A percentile compares a stretch with the other conserved stretches of the same genome.
Evolutionary conservation across 768 basidiomycete genomes (phyloP).

Genomic region (Leucocoprinus leucothites): DNA sequence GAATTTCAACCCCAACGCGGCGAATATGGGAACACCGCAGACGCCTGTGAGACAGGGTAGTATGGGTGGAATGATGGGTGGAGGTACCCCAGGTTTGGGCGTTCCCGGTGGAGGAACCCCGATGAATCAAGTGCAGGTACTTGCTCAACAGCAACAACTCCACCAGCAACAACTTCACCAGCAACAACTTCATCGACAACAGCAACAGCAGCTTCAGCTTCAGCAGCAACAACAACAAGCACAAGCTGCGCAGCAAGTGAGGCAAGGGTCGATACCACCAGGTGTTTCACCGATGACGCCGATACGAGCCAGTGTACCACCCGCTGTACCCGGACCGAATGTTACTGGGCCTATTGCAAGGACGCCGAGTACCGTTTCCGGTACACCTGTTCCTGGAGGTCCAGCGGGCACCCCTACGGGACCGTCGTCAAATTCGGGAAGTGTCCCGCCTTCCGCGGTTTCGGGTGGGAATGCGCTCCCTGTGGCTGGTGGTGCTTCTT

Average conservation of each 20-base stretch:
- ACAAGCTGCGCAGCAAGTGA: too few relatives aligned
- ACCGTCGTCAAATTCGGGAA: neutral
- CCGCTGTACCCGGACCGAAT: constrained; percentile 4
- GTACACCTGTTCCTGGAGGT: constrained; percentile 6
- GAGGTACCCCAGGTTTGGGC: constrained; percentile 10
- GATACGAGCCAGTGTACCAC: constrained; percentile 9
- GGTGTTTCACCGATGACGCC: constrained; percentile 8
- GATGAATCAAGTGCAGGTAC: neutral
- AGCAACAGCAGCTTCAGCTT: too few relatives aligned
- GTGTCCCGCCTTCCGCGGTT: neutral
- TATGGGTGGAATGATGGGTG: constrained; percentile 8
- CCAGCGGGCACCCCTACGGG: too few relatives aligned
- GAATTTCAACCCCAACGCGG: too few relatives aligned
- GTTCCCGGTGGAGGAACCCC: neutral
- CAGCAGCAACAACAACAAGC: constrained; percentile 12
- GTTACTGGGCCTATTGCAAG: neutral
- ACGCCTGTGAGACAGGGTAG: constrained; percentile 10
- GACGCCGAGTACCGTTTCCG: constrained; percentile 1
- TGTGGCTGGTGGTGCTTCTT: constrained; percentile 7
- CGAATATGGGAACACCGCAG: neutral
- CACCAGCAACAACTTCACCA: too few relatives aligned
- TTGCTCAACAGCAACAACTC: constrained; percentile 9
- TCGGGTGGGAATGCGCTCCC: constrained; percentile 9
- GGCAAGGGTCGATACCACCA: constrained; percentile 12
- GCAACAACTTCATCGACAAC: too few relatives aligned